These are phyloP conservation scores for Trichoderma sp. DNA, from an alignment of 2,329 filamentous ascomycete genomes.

Conservation along the genomic window DNA sequence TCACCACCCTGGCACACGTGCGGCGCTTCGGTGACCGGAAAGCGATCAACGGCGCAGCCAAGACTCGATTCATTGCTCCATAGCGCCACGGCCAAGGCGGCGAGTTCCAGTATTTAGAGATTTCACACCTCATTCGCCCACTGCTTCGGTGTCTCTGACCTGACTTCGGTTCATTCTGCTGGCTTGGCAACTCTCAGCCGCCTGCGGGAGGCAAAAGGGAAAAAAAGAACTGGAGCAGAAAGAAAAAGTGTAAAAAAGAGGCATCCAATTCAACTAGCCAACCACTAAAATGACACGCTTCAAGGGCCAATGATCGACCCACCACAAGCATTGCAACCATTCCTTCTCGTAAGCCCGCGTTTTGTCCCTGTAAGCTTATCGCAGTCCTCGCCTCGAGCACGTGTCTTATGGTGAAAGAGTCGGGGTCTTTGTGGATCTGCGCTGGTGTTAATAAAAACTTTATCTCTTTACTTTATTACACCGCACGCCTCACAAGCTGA, in stretches of 20 bases:
- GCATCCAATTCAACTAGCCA: neutral
- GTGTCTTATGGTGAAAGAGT: neutral
- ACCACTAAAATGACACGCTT: neutral
- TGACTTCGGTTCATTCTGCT: neutral
- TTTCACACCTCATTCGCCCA: neutral
- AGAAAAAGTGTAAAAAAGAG: neutral
- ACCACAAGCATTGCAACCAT: neutral
- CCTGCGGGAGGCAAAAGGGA: neutral
- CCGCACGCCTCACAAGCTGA: neutral
- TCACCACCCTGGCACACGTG: slow-evolving; percentile 4
- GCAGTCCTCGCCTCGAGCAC: neutral
- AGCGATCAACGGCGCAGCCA: neutral
- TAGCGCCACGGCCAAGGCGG: neutral
- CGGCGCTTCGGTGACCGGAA: slow-evolving; percentile 11
- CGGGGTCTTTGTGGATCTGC: neutral
- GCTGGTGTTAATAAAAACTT: neutral
- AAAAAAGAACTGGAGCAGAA: neutral
- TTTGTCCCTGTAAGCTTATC: slow-evolving; percentile 1
- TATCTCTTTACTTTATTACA: neutral
- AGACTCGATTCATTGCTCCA: neutral
- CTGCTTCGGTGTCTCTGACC: neutral
- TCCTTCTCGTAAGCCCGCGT: neutral
- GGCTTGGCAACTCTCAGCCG: neutral
- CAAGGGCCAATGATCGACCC: neutral
- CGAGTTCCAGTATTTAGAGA: neutral